A percentile compares a stretch with the other conserved stretches of the same genome.
These are phyloP conservation scores for Dendrobium huoshanense DNA, from an alignment of 106 monocot genomes.

Conservation along the genomic window DNA sequence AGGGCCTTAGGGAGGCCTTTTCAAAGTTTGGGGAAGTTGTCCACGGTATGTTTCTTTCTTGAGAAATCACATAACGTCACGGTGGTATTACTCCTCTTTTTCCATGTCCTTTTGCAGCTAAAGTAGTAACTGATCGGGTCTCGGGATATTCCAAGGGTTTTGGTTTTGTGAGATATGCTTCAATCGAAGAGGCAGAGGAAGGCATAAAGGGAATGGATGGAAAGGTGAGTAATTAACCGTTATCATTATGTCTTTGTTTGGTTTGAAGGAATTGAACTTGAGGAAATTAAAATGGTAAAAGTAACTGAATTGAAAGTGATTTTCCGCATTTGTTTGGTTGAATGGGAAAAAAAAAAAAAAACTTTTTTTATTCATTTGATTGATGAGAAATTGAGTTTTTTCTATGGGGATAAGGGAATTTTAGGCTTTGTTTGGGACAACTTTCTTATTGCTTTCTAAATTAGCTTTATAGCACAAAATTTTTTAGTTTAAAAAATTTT, in stretches of 20 bases:
- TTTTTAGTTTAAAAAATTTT: too few species aligned
- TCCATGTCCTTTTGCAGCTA: conserved; percentile 32
- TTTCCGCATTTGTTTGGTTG: not conserved
- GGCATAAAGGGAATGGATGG: conserved; percentile 81
- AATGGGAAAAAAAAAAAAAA: too few species aligned
- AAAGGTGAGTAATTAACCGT: conserved; percentile 25
- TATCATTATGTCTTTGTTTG: too few species aligned
- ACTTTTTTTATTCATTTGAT: not conserved
- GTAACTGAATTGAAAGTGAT: too few species aligned
- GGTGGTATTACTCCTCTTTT: not conserved
- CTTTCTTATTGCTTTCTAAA: too few species aligned
- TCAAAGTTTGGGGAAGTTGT: conserved; percentile 58
- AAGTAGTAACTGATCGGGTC: conserved; percentile 58
- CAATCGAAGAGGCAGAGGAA: conserved; percentile 45
- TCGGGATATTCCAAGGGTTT: conserved; percentile 76
- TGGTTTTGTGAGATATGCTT: conserved; percentile 62
- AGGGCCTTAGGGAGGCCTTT: conserved; percentile 60
- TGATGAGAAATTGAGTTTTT: not conserved
- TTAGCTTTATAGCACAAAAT: too few species aligned
- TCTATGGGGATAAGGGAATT: too few species aligned
- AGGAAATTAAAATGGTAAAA: too few species aligned
- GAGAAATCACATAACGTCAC: not conserved
- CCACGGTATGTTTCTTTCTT: conserved; percentile 28
- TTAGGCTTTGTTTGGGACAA: too few species aligned
- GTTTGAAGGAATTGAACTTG: too few species aligned